These are phyloP conservation scores for Russula earlei DNA, from an alignment of 768 basidiomycete genomes.

Conservation along the genomic window DNA sequence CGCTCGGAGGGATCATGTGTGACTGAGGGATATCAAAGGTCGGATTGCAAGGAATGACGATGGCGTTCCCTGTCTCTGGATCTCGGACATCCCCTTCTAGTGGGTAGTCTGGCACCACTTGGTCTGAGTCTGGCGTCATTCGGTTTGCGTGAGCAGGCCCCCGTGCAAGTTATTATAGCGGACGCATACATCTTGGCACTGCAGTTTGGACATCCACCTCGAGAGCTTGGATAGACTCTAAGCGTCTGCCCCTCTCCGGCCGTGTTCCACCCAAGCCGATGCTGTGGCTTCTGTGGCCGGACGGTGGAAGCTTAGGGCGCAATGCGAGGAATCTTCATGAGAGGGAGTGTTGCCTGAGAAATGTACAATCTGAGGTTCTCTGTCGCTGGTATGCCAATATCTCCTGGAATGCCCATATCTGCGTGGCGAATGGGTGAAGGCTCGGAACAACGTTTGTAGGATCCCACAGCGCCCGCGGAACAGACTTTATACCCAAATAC, in stretches of 20 bases:
- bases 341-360: constrained; percentile 14
- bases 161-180: neutral
- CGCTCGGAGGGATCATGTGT: constrained; percentile 3
- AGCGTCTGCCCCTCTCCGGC: constrained; percentile 12
- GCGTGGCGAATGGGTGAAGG: neutral
- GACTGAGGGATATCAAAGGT: constrained; percentile 16
- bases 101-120: constrained; percentile 4
- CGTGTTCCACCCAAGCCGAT: constrained; percentile 11
- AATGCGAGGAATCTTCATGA: constrained; percentile 9
- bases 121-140: neutral
- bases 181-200: constrained; percentile 3
- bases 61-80: neutral
- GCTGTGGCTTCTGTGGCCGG: constrained; percentile 17
- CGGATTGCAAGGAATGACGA: constrained; percentile 12
- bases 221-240: constrained; percentile 4
- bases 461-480: neutral
- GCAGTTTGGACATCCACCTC: neutral
- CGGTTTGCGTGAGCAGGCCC: neutral
- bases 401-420: constrained; percentile 8
- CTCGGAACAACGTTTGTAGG: neutral
- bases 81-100: constrained; percentile 1
- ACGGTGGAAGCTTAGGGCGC: constrained; percentile 14
- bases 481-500: constrained; percentile 1
- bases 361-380: constrained; percentile 17
- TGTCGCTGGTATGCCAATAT: constrained; percentile 15